A percentile compares a stretch with the other conserved stretches of the same genome.
These are phyloP conservation scores for Flaveria ramosissima DNA, from an alignment of 129 eudicot genomes.

Conservation along the genomic window DNA sequence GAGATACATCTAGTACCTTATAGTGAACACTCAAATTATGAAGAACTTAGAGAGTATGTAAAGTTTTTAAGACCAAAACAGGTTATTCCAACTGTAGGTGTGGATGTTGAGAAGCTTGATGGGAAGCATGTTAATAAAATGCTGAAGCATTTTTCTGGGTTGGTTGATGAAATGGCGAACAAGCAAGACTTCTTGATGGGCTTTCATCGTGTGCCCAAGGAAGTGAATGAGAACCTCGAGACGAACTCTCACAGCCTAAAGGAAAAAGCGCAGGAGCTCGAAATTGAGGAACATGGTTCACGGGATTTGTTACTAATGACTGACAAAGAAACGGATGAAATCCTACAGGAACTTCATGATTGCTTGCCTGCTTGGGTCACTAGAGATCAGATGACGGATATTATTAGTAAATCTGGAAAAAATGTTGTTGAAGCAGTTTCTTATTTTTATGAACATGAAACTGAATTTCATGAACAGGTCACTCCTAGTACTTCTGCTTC, in stretches of 20 bases:
- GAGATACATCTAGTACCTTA: conserved; percentile 97
- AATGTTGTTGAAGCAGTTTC: conserved; percentile 93
- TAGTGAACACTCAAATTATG: conserved; percentile 92
- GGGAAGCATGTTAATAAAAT: conserved; percentile 80
- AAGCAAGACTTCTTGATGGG: conserved; percentile 87
- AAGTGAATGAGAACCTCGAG: background rate
- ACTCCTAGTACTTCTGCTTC: conserved; percentile 40
- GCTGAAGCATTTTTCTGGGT: conserved; percentile 90
- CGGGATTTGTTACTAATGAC: conserved; percentile 35
- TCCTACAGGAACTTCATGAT: conserved; percentile 64
- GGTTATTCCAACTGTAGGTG: conserved; percentile 90
- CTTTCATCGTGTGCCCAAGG: conserved; percentile 48
- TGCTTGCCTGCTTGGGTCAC: conserved; percentile 93
- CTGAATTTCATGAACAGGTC: conserved; percentile 73
- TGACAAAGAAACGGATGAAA: conserved; percentile 55
- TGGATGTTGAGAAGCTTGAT: conserved; percentile 79
- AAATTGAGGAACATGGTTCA: conserved; percentile 37
- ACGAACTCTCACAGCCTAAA: background rate
- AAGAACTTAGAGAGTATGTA: conserved; percentile 92
- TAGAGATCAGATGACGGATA: conserved; percentile 64
- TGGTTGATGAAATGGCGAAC: conserved; percentile 86
- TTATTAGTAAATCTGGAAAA: conserved; percentile 50
- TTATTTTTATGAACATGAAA: conserved; percentile 84
- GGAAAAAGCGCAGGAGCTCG: conserved; percentile 23
- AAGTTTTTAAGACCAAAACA: conserved; percentile 85